These are phyloP conservation scores for Globisporangium cylindrosporum DNA, from an alignment of 352 stramenopile genomes.

Conservation along the genomic window DNA sequence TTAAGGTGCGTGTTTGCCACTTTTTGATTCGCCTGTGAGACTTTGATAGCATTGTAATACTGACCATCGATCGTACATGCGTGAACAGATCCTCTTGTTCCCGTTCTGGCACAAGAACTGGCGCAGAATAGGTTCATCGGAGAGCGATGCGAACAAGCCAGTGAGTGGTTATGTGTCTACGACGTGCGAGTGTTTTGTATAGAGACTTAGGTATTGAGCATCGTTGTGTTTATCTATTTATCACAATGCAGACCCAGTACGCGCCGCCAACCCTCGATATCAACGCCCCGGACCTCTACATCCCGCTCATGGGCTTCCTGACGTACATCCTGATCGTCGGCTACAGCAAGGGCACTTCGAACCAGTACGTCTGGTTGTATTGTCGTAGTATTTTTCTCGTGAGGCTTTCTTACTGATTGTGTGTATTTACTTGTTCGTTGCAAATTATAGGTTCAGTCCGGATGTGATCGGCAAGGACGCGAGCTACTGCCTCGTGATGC, in stretches of 20 bases:
- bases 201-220: neutral
- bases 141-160: constrained; percentile 63
- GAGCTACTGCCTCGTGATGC: constrained; percentile 89
- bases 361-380: constrained; percentile 57
- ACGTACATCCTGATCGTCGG: constrained; percentile 98
- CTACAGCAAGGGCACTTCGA: constrained; percentile 93
- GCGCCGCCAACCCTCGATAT: constrained; percentile 93
- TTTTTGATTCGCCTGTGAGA: neutral
- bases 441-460: constrained; percentile 88
- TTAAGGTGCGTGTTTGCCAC: constrained; percentile 51
- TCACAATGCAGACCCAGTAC: constrained; percentile 59
- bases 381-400: neutral
- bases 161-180: constrained; percentile 19
- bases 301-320: constrained; percentile 98
- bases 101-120: constrained; percentile 88
- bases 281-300: constrained; percentile 98
- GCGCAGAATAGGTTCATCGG: constrained; percentile 60
- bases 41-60: neutral
- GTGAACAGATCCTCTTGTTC: constrained; percentile 72
- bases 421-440: neutral
- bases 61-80: neutral
- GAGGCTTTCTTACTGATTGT: neutral
- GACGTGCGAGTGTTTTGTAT: neutral
- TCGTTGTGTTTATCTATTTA: constrained; percentile 1
- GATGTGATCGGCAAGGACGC: constrained; percentile 94